Base-by-base conservation (phyloP, 2,329 filamentous ascomycete genomes). In the Dothideomycetes sp. region DNA sequence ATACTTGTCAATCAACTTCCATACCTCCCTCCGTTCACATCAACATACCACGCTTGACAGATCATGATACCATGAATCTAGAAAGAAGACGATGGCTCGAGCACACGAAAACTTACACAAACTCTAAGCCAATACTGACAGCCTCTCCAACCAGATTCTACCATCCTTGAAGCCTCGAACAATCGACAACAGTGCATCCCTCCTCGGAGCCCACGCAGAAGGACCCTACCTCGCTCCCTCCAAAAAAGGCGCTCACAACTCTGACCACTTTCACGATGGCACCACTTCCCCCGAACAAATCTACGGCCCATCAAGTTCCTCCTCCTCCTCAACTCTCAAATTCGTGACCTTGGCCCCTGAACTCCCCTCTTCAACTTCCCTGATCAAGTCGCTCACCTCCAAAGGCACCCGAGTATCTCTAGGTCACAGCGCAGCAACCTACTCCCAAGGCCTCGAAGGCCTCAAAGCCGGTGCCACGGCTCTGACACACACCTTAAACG, bases 161-260 rank as follows among this genome's bases (percentile, higher is more conserved):
- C 69, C 71, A 1, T 63, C 58, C 16, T 58, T 74, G 3, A 52
- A 49, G 16, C 69, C 71, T 11, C 59, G 63, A 16, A 50, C 60
- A 9, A 63, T 68, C 35, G 45, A 58, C 8, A 48, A 53, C 11
- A 63, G 63, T 4, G 71, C 72, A n/a, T 63, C 65, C 13, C 59
- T 75, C 5, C 63, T 75, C 1, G 73, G 73, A 20, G 70, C 70
- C n/a, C 73, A 76, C 49, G 62, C 64, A 13, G 72, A 76, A 63
- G 73, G 72, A 2, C 72, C 73, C 6, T 75, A 71, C 49, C 64
- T 76, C 5, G 62, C 68, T 44, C 64, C 68, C 1, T 55, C 57
- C 3, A 75, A 74, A 51, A 71, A 69, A 51, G 73, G 73, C 27
- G 71, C 71, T 5, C 71, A 75, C 51, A 65, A 68, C 45, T 53